A percentile compares a stretch with the other conserved stretches of the same genome.
Conservation (phyloP, 2,329 filamentous ascomycete species). For the Fusarium domesticum region DNA sequence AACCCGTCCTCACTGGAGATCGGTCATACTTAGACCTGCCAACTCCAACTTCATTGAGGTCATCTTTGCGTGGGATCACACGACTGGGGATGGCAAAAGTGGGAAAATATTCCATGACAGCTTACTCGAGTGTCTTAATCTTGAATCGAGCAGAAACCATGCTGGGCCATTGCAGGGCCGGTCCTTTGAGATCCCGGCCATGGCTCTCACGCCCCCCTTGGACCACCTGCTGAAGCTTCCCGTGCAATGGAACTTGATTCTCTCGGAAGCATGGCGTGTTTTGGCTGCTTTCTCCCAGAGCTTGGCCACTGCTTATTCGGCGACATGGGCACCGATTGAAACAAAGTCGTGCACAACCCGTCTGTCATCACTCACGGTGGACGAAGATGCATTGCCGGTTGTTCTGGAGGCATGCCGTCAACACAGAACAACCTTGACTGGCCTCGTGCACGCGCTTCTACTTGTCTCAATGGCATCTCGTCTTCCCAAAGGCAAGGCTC, state of each 20-base stretch:
- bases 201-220: conserved; percentile 1
- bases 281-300: not conserved
- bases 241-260: not conserved
- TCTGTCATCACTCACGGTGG: not conserved
- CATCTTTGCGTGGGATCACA: conserved; percentile 16
- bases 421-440: conserved; percentile 7
- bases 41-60: conserved; percentile 4
- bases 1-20: conserved; percentile 4
- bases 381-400: not conserved
- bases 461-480: conserved; percentile 5
- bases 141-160: not conserved
- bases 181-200: conserved; percentile 2
- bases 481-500: not conserved
- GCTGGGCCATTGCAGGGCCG: not conserved
- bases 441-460: conserved; percentile 1
- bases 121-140: conserved; percentile 3
- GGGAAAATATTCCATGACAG: conserved; percentile 8
- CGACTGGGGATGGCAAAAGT: conserved; percentile 10
- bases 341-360: not conserved
- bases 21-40: not conserved
- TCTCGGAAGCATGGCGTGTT: not conserved
- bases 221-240: conserved; percentile 5
- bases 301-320: not conserved
- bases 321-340: conserved; percentile 8
- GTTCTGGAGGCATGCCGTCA: conserved; percentile 2